Evolutionary conservation across 208 protist genomes (phyloP), one percentile per base, ranked within the genome.

Genomic region (Phytomonas sp.): DNA sequence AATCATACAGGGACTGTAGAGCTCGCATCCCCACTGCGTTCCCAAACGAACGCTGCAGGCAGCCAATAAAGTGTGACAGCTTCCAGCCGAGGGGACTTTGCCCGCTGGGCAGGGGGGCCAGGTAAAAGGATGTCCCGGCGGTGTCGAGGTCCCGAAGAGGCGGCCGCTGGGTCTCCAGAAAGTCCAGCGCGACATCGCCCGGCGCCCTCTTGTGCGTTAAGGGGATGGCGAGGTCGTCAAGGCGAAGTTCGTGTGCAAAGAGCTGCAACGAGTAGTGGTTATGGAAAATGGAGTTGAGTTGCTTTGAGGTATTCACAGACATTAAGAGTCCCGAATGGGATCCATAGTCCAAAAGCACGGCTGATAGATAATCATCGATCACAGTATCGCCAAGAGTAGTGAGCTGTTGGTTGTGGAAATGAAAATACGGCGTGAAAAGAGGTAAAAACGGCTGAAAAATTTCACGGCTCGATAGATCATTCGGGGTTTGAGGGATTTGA

Each of bases 61-160:
- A 84, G 23, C 87, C 90, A 30, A 95, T 70, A 70, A 95, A 93
- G 60, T 95, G 90, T 0, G 87, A 93, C 60, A 95, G 84, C 37
- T 88, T 84, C 87, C 90, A 95, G 5, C 87, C 90, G 14, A 95
- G 73, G 2, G 85, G 67, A 66, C 83, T 93, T 70, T 95, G 90
- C 5, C 83, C 85, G 31, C 61, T 82, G 7, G 81, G 67, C 29
- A 93, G 79, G n/a, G 87, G 79, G 19, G 76, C 72, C 0, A 81
- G 63, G 5, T 90, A 71, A 71, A 93, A 91, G 1, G 87, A 91
- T 0, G 87, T 93, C n/a, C 90, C 90, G 11, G 69, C 72, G 10
- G 88, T 62, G 66, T 95, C 87, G 4, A 70, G 71, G 4, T 69
- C 71, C 23, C 72, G 69, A 37, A 86, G 67, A 16, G 66, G 70